Evolutionary conservation across 331 rosid genomes (phyloP).

Genomic region (Acacia pycnantha): DNA sequence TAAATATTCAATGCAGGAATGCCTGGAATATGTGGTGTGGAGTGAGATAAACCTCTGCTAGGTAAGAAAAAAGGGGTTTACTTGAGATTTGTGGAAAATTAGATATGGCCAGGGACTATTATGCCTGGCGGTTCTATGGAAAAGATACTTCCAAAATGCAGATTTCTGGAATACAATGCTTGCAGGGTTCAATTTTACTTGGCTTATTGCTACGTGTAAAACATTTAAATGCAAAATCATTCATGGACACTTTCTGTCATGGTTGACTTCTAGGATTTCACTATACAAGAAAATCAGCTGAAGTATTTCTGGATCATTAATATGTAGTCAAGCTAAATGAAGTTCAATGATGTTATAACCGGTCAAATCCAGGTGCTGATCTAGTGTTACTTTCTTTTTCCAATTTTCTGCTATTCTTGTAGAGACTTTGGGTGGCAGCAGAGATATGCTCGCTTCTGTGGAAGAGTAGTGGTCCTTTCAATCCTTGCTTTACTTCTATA

Average conservation of each 20-base stretch:
- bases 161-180: slow-evolving; percentile 12
- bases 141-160: background rate
- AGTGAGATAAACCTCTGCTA: slow-evolving; percentile 21
- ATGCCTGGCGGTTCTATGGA: background rate
- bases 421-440: slow-evolving; percentile 94
- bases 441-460: slow-evolving; percentile 80
- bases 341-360: background rate
- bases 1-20: slow-evolving; percentile 4
- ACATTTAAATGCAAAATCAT: background rate
- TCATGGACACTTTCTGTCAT: background rate
- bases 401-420: slow-evolving; percentile 21
- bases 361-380: slow-evolving; percentile 16
- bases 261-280: background rate
- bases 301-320: slow-evolving; percentile 17
- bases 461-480: slow-evolving; percentile 76
- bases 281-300: background rate
- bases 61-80: background rate
- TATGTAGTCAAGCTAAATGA: background rate
- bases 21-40: slow-evolving; percentile 1
- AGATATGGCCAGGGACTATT: background rate
- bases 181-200: slow-evolving; percentile 5
- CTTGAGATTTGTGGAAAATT: slow-evolving; percentile 9
- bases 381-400: background rate
- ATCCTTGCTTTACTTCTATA: slow-evolving; percentile 68
- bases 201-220: background rate